Conservation (phyloP, 345 rosid species). For the Clarkia xantiana region DNA sequence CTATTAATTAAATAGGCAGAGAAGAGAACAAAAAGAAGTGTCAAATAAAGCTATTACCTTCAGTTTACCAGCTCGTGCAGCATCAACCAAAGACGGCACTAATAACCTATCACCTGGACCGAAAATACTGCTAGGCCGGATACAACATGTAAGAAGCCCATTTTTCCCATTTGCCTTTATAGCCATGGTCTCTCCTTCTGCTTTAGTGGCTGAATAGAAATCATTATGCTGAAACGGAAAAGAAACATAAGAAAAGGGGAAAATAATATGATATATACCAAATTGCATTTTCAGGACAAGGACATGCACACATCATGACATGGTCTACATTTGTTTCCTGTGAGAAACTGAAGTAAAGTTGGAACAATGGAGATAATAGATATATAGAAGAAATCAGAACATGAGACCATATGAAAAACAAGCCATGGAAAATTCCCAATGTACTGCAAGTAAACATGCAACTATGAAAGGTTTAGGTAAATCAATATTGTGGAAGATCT, state of each 20-base stretch:
- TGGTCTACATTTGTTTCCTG: too few species aligned
- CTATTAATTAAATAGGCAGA: background rate
- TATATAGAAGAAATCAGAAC: too few species aligned
- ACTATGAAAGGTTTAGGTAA: too few species aligned
- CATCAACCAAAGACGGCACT: conserved; percentile 67
- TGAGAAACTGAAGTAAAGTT: too few species aligned
- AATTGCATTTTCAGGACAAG: background rate
- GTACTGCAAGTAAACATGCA: too few species aligned
- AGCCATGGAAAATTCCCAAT: too few species aligned
- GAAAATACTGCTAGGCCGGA: conserved; percentile 88
- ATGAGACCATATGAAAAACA: too few species aligned
- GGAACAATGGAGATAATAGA: too few species aligned
- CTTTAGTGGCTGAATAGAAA: conserved; percentile 79
- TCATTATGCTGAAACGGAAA: conserved; percentile 55
- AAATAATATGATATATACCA: background rate
- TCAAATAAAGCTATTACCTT: conserved; percentile 34
- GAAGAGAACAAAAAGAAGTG: background rate
- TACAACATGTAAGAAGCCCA: conserved; percentile 81
- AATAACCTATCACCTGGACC: conserved; percentile 90
- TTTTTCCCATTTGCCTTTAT: conserved; percentile 53
- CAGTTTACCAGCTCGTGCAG: conserved; percentile 80
- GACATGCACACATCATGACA: too few species aligned
- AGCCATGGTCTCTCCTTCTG: conserved; percentile 68
- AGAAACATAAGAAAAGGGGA: conserved; percentile 2
- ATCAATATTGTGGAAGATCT: too few species aligned